Conservation (phyloP, 345 rosid genomes). For the Lepidium aucheri region DNA sequence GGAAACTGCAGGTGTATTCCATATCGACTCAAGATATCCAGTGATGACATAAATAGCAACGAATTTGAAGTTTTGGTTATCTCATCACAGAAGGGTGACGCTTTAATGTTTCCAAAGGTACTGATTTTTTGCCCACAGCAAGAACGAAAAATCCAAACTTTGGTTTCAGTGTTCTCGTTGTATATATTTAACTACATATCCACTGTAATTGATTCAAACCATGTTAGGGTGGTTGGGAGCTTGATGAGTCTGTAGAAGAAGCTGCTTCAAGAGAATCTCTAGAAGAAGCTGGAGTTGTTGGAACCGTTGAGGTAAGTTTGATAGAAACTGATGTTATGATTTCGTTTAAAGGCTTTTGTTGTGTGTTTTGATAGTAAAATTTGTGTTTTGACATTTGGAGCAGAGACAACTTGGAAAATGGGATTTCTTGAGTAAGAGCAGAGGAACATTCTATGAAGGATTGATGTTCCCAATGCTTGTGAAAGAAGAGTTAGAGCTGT, state of each 20-base stretch:
- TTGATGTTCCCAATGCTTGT: constrained; percentile 87
- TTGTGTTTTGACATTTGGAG: not conserved
- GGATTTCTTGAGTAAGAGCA: constrained; percentile 71
- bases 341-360: not conserved
- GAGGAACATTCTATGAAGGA: constrained; percentile 76
- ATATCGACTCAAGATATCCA: constrained; percentile 40
- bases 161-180: not conserved
- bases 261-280: constrained; percentile 70
- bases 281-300: constrained; percentile 89
- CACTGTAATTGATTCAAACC: not conserved
- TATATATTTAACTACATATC: not conserved
- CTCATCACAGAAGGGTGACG: constrained; percentile 73
- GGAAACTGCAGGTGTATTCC: constrained; percentile 61
- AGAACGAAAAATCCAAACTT: not conserved
- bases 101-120: constrained; percentile 91
- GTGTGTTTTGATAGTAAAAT: not conserved
- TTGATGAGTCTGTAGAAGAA: constrained; percentile 73
- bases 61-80: constrained; percentile 65
- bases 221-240: constrained; percentile 87
- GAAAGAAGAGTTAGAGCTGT: constrained; percentile 57
- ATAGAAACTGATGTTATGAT: not conserved
- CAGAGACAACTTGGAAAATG: constrained; percentile 74
- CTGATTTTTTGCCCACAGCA: not conserved
- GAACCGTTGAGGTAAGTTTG: constrained; percentile 52
- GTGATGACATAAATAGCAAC: constrained; percentile 28